Evolutionary conservation across 2,329 filamentous ascomycete genomes (phyloP).

Genomic region (Teratosphaeria nubilosa): DNA sequence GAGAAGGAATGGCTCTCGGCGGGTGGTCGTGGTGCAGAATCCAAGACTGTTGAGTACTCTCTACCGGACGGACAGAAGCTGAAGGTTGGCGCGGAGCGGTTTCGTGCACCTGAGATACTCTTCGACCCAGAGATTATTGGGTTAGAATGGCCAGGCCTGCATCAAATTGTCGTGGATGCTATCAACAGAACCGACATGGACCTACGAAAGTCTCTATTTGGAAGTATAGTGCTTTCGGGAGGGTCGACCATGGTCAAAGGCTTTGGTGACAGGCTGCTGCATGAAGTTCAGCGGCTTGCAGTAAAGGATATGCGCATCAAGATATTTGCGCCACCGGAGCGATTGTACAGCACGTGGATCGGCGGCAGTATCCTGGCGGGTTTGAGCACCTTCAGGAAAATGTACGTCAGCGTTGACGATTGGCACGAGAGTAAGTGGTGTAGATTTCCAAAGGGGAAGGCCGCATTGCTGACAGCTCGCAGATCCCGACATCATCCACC

Average conservation of each 20-base stretch:
- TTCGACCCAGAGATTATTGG: constrained; percentile 97
- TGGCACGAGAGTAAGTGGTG: constrained; percentile 73
- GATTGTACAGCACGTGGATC: constrained; percentile 99
- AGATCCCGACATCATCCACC: constrained; percentile 93
- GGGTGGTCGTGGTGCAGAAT: constrained; percentile 56
- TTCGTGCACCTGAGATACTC: constrained; percentile 90
- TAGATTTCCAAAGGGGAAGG: not conserved
- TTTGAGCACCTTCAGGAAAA: constrained; percentile 98
- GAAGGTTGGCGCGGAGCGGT: constrained; percentile 88
- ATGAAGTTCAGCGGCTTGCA: constrained; percentile 84
- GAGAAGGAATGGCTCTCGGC: constrained; percentile 83
- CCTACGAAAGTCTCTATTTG: constrained; percentile 83
- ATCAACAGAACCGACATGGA: constrained; percentile 95
- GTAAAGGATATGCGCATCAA: constrained; percentile 99
- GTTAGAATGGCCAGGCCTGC: constrained; percentile 89
- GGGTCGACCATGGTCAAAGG: constrained; percentile 94
- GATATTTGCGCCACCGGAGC: constrained; percentile 94
- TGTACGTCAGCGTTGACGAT: constrained; percentile 99
- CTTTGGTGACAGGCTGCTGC: constrained; percentile 83
- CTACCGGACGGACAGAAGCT: constrained; percentile 89
- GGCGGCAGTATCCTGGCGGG: constrained; percentile 94
- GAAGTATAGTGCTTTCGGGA: constrained; percentile 93
- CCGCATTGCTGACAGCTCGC: constrained; percentile 5
- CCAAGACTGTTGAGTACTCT: constrained; percentile 75
- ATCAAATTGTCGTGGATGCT: constrained; percentile 94